Percentiles rank a stretch among this genome's conserved stretches.
Evolutionary conservation across 164 flowering plant genomes (phyloP).

Genomic region (Berberis vulgaris): DNA sequence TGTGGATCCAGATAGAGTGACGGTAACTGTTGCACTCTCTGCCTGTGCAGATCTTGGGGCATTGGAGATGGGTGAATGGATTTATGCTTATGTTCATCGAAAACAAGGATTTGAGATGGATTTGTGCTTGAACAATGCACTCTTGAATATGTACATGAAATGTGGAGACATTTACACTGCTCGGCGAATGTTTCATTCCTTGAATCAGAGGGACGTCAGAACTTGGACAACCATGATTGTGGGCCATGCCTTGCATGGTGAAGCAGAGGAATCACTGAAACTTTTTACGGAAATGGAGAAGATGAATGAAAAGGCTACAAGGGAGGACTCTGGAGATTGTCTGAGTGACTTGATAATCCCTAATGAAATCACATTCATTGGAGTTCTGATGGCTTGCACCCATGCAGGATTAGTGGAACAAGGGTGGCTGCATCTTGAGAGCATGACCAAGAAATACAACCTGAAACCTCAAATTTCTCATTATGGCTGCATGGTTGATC

Average conservation of each 20-base stretch:
- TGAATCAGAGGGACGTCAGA: conserved; percentile 8
- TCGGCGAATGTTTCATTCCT: conserved; percentile 2
- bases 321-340: background rate
- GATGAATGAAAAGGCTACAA: background rate
- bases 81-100: conserved; percentile 8
- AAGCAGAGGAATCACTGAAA: conserved; percentile 8
- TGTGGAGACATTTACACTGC: conserved; percentile 32
- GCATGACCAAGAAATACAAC: conserved; percentile 7
- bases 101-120: conserved; percentile 2
- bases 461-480: conserved; percentile 14
- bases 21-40: conserved; percentile 10
- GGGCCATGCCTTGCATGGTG: conserved; percentile 11
- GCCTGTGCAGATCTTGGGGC: conserved; percentile 20
- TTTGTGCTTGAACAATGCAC: conserved; percentile 35
- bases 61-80: conserved; percentile 13
- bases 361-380: conserved; percentile 10
- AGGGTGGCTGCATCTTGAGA: conserved; percentile 11
- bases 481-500: conserved; percentile 17
- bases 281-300: conserved; percentile 7
- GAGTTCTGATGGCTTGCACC: conserved; percentile 13
- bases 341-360: conserved; percentile 4
- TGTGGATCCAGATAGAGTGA: conserved; percentile 16
- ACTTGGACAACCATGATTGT: conserved; percentile 14
- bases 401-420: conserved; percentile 18
- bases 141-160: conserved; percentile 83